phyloP scores from a whole-genome alignment of 805 yeast genomes.

The Tetrapisispora fleetii region DNA sequence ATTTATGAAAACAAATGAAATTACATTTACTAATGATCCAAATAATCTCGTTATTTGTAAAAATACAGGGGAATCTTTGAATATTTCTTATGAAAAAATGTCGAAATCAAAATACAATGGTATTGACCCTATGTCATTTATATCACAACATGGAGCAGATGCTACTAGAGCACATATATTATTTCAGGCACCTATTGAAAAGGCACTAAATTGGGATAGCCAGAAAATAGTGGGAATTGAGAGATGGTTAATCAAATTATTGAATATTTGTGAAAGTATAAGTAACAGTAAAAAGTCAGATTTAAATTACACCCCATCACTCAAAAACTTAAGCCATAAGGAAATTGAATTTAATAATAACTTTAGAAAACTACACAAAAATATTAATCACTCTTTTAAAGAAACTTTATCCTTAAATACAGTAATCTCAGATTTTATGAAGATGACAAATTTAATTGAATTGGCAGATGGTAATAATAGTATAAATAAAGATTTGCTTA shows the following conservation, averaged over 20 bases:
- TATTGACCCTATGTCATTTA: constrained; percentile 76
- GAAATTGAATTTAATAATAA: constrained; percentile 55
- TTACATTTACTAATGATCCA: constrained; percentile 34
- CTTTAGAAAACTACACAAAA: constrained; percentile 36
- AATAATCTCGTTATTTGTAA: constrained; percentile 35
- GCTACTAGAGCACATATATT: constrained; percentile 88
- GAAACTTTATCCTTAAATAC: constrained; percentile 64
- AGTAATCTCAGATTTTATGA: constrained; percentile 83
- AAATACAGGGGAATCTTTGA: constrained; percentile 43
- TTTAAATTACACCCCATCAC: constrained; percentile 8
- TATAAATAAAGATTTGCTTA: constrained; percentile 34
- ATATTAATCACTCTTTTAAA: constrained; percentile 52
- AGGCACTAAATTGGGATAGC: constrained; percentile 84
- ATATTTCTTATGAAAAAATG: constrained; percentile 76
- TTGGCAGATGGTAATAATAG: constrained; percentile 30
- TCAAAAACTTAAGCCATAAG: constrained; percentile 21
- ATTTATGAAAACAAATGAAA: constrained; percentile 72
- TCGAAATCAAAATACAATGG: constrained; percentile 94
- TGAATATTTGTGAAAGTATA: constrained; percentile 17
- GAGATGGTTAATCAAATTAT: constrained; percentile 68
- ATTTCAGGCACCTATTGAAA: constrained; percentile 83
- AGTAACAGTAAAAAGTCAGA: constrained; percentile 3
- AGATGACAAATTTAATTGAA: constrained; percentile 48
- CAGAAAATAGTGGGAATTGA: constrained; percentile 75
- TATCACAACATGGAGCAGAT: constrained; percentile 76